phyloP scores from a whole-genome alignment of 352 stramenopile species.

The Phytophthora hybrid region DNA sequence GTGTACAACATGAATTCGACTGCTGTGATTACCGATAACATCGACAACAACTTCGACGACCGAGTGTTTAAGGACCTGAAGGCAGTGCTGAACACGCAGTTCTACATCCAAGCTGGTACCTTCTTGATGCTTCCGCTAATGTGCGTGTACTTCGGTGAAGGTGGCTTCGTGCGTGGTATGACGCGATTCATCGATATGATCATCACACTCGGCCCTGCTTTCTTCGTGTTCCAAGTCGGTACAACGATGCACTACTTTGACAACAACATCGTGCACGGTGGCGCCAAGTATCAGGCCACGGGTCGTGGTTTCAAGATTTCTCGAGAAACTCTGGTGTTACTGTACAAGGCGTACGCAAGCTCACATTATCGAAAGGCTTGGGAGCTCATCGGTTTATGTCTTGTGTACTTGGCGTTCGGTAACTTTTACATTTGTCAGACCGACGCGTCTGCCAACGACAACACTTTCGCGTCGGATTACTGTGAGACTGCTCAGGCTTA shows the following conservation, averaged over 20 bases:
- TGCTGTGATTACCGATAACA: slow-evolving; percentile 63
- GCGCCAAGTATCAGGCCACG: slow-evolving; percentile 81
- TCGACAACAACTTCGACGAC: slow-evolving; percentile 61
- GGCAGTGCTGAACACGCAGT: slow-evolving; percentile 79
- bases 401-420: slow-evolving; percentile 74
- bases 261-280: slow-evolving; percentile 79
- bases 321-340: slow-evolving; percentile 74
- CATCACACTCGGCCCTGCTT: slow-evolving; percentile 70
- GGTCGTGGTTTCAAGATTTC: slow-evolving; percentile 88
- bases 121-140: slow-evolving; percentile 84
- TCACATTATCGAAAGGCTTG: slow-evolving; percentile 83
- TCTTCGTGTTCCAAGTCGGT: slow-evolving; percentile 86
- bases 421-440: slow-evolving; percentile 75
- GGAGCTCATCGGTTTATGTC: slow-evolving; percentile 73
- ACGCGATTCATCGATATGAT: slow-evolving; percentile 80
- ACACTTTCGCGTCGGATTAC: slow-evolving; percentile 67
- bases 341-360: slow-evolving; percentile 81
- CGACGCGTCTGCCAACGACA: slow-evolving; percentile 53
- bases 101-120: slow-evolving; percentile 81
- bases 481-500: slow-evolving; percentile 74
- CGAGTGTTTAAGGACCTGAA: slow-evolving; percentile 73
- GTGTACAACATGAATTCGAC: slow-evolving; percentile 76
- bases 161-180: slow-evolving; percentile 67
- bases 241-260: slow-evolving; percentile 89
- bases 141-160: slow-evolving; percentile 81